Conservation (phyloP, 2,329 filamentous ascomycete genomes). For the Aspergillus sojae region DNA sequence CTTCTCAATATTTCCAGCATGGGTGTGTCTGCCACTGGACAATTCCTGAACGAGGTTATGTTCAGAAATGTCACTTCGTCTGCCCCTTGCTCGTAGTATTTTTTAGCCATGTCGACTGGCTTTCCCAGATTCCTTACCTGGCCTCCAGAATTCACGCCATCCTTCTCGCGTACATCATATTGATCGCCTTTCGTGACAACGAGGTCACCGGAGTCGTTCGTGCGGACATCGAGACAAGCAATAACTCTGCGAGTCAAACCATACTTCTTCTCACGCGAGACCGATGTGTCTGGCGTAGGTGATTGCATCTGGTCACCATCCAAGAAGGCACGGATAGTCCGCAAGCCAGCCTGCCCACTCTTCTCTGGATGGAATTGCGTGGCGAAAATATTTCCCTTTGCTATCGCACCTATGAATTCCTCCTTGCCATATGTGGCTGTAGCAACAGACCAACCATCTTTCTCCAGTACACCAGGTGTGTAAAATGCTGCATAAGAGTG, state of each 20-base stretch:
- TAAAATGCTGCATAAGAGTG: constrained; percentile 91
- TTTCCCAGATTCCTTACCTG: constrained; percentile 92
- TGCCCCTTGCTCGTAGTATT: constrained; percentile 94
- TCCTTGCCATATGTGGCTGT: constrained; percentile 85
- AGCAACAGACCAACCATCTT: constrained; percentile 86
- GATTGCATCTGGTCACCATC: constrained; percentile 65
- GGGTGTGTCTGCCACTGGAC: constrained; percentile 84
- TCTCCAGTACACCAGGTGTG: constrained; percentile 70
- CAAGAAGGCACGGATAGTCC: constrained; percentile 83
- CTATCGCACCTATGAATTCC: constrained; percentile 88
- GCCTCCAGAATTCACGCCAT: constrained; percentile 55
- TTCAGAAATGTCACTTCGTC: constrained; percentile 98
- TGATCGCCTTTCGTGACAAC: constrained; percentile 99
- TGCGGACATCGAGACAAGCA: constrained; percentile 91
- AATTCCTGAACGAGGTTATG: constrained; percentile 97
- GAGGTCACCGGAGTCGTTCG: constrained; percentile 91
- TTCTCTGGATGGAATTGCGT: constrained; percentile 99
- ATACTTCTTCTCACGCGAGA: constrained; percentile 45
- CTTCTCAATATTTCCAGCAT: constrained; percentile 93
- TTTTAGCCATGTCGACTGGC: constrained; percentile 89
- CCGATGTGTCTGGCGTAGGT: constrained; percentile 45
- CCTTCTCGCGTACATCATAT: constrained; percentile 95
- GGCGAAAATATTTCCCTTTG: constrained; percentile 80
- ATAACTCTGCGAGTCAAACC: constrained; percentile 92
- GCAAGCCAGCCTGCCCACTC: constrained; percentile 84